phyloP scores from a whole-genome alignment of 495 filamentous ascomycete genomes.

The Alectoria sarmentosa region DNA sequence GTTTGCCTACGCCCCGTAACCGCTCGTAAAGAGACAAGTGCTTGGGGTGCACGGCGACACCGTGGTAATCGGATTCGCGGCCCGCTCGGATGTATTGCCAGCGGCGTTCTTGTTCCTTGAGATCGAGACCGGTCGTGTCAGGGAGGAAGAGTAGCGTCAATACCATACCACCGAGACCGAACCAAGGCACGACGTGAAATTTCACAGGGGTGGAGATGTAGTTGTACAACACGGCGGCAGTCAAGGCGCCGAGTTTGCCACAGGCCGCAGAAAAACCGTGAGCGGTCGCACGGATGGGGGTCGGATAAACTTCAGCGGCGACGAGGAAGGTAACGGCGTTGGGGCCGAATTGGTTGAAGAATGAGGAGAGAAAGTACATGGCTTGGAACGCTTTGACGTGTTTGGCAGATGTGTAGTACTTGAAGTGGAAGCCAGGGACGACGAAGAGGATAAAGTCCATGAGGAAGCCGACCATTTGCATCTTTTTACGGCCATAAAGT shows the following conservation, averaged over 20 bases:
- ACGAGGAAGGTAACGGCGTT: constrained; percentile 90
- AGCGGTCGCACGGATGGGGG: constrained; percentile 80
- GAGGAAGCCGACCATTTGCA: constrained; percentile 86
- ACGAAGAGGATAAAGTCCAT: constrained; percentile 82
- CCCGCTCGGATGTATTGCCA: constrained; percentile 74
- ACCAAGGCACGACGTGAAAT: constrained; percentile 89
- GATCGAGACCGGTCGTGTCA: constrained; percentile 85
- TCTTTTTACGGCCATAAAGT: constrained; percentile 83
- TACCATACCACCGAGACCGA: constrained; percentile 73
- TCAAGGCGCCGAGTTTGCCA: constrained; percentile 77
- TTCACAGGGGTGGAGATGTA: constrained; percentile 69
- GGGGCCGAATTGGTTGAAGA: constrained; percentile 96
- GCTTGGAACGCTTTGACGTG: constrained; percentile 77
- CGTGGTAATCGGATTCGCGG: constrained; percentile 73
- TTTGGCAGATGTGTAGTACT: constrained; percentile 59
- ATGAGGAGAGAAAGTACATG: constrained; percentile 86
- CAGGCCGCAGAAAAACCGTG: constrained; percentile 82
- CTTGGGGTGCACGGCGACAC: constrained; percentile 76
- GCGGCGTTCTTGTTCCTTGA: constrained; percentile 89
- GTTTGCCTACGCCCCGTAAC: constrained; percentile 57
- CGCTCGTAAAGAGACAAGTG: constrained; percentile 82
- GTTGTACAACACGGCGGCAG: constrained; percentile 80
- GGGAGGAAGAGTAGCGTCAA: constrained; percentile 76
- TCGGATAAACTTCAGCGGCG: constrained; percentile 86
- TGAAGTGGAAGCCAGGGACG: constrained; percentile 74